These are phyloP conservation scores for Celoporthe dispersa DNA, from an alignment of 2,329 filamentous ascomycete genomes.

Conservation along the genomic window DNA sequence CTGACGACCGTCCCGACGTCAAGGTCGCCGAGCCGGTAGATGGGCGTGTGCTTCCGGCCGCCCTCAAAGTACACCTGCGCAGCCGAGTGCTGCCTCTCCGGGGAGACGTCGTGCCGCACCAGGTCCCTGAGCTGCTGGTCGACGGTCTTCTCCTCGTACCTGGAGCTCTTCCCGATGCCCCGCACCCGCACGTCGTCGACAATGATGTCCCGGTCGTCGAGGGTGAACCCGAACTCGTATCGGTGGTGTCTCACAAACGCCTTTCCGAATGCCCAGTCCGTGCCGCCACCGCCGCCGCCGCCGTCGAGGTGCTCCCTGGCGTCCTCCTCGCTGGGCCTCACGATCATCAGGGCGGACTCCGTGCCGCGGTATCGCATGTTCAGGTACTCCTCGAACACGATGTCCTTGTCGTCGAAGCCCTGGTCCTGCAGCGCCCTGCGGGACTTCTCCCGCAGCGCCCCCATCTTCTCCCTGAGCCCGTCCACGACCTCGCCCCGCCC, in stretches of 20 bases:
- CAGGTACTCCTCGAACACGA: conserved; percentile 88
- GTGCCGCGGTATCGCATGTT: conserved; percentile 93
- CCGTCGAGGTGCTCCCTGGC: conserved; percentile 62
- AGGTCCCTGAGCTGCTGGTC: conserved; percentile 80
- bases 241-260: conserved; percentile 87
- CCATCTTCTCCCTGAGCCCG: conserved; percentile 74
- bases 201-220: conserved; percentile 83
- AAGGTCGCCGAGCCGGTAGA: conserved; percentile 81
- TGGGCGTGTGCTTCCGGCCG: conserved; percentile 74
- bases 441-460: conserved; percentile 78
- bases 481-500: conserved; percentile 61
- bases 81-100: conserved; percentile 66
- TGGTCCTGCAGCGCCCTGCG: conserved; percentile 70
- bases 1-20: conserved; percentile 71
- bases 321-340: conserved; percentile 71
- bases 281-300: too few species aligned
- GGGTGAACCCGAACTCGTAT: conserved; percentile 90
- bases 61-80: conserved; percentile 84
- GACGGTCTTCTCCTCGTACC: conserved; percentile 78
- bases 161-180: conserved; percentile 87
- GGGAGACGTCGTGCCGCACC: conserved; percentile 59
- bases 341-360: conserved; percentile 87
- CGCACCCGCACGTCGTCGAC: conserved; percentile 87
- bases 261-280: conserved; percentile 80
- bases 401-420: conserved; percentile 75